These are phyloP conservation scores for Diatrype stigma DNA, from an alignment of 2,329 filamentous ascomycete genomes.

Conservation along the genomic window DNA sequence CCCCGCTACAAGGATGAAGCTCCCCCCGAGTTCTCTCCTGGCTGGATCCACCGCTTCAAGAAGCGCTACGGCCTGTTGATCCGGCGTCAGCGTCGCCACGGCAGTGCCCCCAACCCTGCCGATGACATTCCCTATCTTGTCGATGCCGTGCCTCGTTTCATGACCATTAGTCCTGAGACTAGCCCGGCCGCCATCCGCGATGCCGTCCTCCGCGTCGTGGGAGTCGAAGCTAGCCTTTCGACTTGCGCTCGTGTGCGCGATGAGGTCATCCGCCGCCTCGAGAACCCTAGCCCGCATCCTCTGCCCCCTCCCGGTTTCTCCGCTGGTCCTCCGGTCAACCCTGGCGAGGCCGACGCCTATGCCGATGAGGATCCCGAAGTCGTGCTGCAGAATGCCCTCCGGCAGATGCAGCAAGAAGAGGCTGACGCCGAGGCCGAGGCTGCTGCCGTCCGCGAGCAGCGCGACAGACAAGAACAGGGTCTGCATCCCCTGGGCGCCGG, in stretches of 20 bases:
- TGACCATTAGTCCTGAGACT: slow-evolving; percentile 54
- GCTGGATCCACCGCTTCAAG: slow-evolving; percentile 63
- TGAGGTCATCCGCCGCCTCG: slow-evolving; percentile 46
- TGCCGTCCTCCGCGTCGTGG: slow-evolving; percentile 49
- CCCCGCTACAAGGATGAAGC: slow-evolving; percentile 57
- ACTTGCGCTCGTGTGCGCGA: slow-evolving; percentile 56
- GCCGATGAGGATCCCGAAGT: slow-evolving; percentile 51
- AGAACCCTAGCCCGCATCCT: slow-evolving; percentile 33
- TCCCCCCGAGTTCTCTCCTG: slow-evolving; percentile 59
- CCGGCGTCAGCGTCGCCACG: slow-evolving; percentile 50
- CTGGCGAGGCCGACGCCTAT: slow-evolving; percentile 28
- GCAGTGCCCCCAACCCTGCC: slow-evolving; percentile 44
- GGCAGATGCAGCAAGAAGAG: slow-evolving; percentile 55
- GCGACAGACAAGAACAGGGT: slow-evolving; percentile 43
- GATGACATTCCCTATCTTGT: slow-evolving; percentile 57
- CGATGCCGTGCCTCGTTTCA: slow-evolving; percentile 56
- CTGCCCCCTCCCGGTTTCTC: slow-evolving; percentile 16
- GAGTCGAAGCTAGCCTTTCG: slow-evolving; percentile 49
- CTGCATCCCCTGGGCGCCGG: slow-evolving; percentile 27
- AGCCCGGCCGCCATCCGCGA: slow-evolving; percentile 58
- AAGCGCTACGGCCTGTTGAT: slow-evolving; percentile 58
- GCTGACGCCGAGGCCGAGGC: slow-evolving; percentile 55
- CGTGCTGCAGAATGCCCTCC: slow-evolving; percentile 55
- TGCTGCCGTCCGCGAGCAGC: slow-evolving; percentile 49
- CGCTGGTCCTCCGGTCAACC: slow-evolving; percentile 15